Conservation (phyloP, 2,329 filamentous ascomycete genomes). For the Epichloe brachyelytri region DNA sequence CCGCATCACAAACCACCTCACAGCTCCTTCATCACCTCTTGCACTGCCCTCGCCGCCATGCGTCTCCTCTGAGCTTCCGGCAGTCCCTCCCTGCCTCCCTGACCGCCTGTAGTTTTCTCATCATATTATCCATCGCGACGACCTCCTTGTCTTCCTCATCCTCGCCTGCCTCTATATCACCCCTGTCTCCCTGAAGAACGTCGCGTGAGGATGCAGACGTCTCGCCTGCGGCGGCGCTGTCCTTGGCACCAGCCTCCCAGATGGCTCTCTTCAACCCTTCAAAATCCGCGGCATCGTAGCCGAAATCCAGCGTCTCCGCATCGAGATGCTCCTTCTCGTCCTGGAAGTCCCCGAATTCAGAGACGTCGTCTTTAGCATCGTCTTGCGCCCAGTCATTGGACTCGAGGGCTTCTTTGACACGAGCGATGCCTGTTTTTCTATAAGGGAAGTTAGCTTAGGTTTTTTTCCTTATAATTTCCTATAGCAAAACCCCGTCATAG, state of each 20-base stretch:
- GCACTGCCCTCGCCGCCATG: conserved; percentile 48
- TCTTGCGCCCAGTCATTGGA: conserved; percentile 49
- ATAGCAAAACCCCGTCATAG: not conserved
- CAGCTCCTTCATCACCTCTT: conserved; percentile 50
- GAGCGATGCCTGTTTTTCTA: conserved; percentile 46
- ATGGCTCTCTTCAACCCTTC: conserved; percentile 39
- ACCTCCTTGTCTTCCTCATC: conserved; percentile 34
- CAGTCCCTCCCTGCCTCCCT: conserved; percentile 46
- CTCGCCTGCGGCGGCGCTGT: not conserved
- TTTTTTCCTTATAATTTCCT: too few species aligned
- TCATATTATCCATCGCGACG: conserved; percentile 48
- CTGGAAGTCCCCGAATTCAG: conserved; percentile 20
- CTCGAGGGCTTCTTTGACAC: conserved; percentile 48
- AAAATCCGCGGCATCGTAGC: conserved; percentile 40
- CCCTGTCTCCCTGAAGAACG: too few species aligned
- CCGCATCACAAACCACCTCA: conserved; percentile 12
- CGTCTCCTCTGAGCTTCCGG: conserved; percentile 47
- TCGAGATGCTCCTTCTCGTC: conserved; percentile 24
- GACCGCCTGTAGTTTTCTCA: conserved; percentile 50
- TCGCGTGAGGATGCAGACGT: too few species aligned
- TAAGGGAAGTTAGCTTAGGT: too few species aligned
- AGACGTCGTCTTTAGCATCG: conserved; percentile 10
- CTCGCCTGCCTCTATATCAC: too few species aligned
- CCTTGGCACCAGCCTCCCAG: conserved; percentile 26
- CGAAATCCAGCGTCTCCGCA: conserved; percentile 36